Evolutionary conservation across 129 eudicot genomes (phyloP).

Genomic region (Sambucus nigra): DNA sequence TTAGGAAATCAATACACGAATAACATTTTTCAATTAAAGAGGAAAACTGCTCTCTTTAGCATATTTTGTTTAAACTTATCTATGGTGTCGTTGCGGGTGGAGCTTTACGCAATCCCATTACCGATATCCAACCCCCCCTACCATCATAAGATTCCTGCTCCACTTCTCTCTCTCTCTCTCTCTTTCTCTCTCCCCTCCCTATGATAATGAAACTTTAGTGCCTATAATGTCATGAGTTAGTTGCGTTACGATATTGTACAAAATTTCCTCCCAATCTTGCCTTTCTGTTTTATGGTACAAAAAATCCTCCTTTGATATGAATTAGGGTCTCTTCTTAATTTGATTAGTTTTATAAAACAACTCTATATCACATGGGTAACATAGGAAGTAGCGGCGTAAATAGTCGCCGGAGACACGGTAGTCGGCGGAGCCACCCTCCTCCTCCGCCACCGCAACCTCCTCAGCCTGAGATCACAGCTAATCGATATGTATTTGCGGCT

Average conservation of each 20-base stretch:
- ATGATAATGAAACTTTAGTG: neutral
- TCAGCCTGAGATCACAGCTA: conserved; percentile 47
- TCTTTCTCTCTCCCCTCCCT: neutral
- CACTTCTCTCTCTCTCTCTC: neutral
- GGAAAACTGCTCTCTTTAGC: too few species aligned
- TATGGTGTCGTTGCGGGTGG: neutral
- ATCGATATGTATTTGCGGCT: conserved; percentile 66
- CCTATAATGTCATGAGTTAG: neutral
- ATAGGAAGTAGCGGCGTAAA: conserved; percentile 46
- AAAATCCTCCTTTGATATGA: neutral
- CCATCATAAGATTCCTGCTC: conserved; percentile 3
- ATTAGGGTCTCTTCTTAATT: neutral
- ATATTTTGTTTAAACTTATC: too few species aligned
- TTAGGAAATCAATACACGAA: too few species aligned
- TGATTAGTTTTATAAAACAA: neutral
- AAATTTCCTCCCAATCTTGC: neutral
- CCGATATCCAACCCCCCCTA: neutral
- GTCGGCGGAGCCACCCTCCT: conserved; percentile 34
- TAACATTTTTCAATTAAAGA: too few species aligned
- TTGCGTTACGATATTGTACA: neutral
- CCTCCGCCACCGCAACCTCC: conserved; percentile 54
- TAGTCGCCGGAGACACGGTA: conserved; percentile 46
- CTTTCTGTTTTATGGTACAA: neutral
- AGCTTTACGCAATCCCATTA: neutral
- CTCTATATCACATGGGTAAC: conserved; percentile 43